A percentile compares a stretch with the other conserved stretches of the same genome.
Evolutionary conservation across 2,329 filamentous ascomycete genomes (phyloP).

Genomic region (Aspergillus candidus): DNA sequence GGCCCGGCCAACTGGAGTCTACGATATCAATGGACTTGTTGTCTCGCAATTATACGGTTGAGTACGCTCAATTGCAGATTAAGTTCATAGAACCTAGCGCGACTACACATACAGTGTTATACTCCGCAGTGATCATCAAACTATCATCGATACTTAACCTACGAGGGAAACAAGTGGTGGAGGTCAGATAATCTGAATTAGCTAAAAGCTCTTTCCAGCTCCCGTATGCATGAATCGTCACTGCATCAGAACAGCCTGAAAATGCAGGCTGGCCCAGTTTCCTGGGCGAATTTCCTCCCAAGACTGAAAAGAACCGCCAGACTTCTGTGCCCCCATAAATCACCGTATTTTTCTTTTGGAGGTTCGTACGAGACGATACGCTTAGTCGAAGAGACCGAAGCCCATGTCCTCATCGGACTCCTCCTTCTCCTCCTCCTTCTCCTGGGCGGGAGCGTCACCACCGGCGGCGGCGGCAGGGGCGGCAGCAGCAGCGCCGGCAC

Average conservation of each 20-base stretch:
- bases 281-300: constrained; percentile 23
- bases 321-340: constrained; percentile 59
- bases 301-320: constrained; percentile 28
- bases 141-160: neutral
- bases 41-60: no score
- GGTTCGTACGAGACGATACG: constrained; percentile 19
- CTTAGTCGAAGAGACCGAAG: constrained; percentile 63
- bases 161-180: constrained; percentile 11
- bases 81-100: no score
- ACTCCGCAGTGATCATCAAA: no score
- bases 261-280: constrained; percentile 23
- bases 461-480: constrained; percentile 53
- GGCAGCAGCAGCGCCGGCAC: constrained; percentile 53
- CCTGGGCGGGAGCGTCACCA: constrained; percentile 60
- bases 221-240: constrained; percentile 32
- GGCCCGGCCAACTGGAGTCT: no score
- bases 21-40: neutral
- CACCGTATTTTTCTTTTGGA: constrained; percentile 41
- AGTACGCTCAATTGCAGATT: no score
- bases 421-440: constrained; percentile 69
- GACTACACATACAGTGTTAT: no score
- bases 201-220: constrained; percentile 29
- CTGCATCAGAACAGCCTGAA: constrained; percentile 32
- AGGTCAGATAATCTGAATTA: constrained; percentile 33
- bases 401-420: constrained; percentile 71